Base-by-base conservation (phyloP, 345 rosid species). In the Balakata baccata region DNA sequence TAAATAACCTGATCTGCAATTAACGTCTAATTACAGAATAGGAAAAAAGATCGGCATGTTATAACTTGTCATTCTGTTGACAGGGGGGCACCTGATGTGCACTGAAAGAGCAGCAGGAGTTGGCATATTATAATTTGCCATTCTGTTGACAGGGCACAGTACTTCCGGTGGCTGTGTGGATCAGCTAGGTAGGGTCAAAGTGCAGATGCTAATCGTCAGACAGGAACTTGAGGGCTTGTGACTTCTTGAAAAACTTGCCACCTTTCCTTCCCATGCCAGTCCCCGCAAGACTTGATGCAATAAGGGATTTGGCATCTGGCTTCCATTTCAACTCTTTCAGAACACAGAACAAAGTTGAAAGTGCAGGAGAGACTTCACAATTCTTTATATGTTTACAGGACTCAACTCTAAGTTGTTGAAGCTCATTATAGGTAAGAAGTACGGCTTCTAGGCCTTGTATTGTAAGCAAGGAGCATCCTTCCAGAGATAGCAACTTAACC, bases 191-290 rank as follows among this genome's bases (percentile, higher is more conserved):
- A 66, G 29, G 66, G 52, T 47, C 34, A 9, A 29, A 49, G 18
- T 70, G 64, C 68, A 70, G 58, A 51, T 51, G 68, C 52, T 46
- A 71, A 66, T 70, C 66, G 34, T n/a, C 74, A 5, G 60, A 52
- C 50, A 60, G 58, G 71, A 62, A 72, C 72, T 65, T 70, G 17
- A 73, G 20, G 23, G 56, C 20, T 64, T 68, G 38, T 17, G 68
- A 73, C 54, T 71, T 80, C 66, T 63, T 80, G 74, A 80, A 80
- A 75, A 80, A 75, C 72, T 68, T 80, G 20, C 82, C 68, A 17
- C 82, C 82, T 68, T 75, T 80, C 73, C 68, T 72, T 61, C 82
- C 79, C 69, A 80, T 72, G 64, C 82, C 82, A 47, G 82, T 75
- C 59, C 76, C 82, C 43, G 14, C 54, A 25, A 80, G 82, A 70